A percentile compares a stretch with the other conserved stretches of the same genome.
Evolutionary conservation across 2,329 filamentous ascomycete genomes (phyloP).

Genomic region (Clonostachys rhizophaga): DNA sequence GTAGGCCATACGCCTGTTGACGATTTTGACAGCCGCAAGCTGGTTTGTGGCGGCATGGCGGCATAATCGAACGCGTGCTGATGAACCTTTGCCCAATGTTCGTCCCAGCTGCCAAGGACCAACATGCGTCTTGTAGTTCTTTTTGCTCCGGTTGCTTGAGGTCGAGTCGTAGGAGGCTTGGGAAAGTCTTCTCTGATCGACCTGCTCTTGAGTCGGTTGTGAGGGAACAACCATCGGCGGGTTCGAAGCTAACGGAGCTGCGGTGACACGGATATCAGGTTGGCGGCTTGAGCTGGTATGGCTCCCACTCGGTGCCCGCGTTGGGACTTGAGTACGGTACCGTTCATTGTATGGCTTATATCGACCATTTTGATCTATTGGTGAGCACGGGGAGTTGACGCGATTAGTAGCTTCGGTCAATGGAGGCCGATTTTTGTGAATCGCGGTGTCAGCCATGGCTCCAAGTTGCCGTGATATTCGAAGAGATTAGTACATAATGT

Average conservation of each 20-base stretch:
- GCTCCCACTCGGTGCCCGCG: background rate
- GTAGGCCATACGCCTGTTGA: constrained; percentile 76
- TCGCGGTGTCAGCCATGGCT: constrained; percentile 23
- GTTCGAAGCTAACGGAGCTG: constrained; percentile 3
- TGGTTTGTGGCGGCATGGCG: constrained; percentile 76
- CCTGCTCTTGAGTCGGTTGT: constrained; percentile 18
- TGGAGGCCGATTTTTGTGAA: constrained; percentile 28
- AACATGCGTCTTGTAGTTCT: constrained; percentile 66
- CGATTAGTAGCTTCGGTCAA: constrained; percentile 42
- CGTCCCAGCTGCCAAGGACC: constrained; percentile 92
- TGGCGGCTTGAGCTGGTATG: background rate
- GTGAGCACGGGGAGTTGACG: constrained; percentile 32
- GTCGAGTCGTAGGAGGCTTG: constrained; percentile 34
- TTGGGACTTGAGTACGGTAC: background rate
- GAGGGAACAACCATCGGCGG: constrained; percentile 13
- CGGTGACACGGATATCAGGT: background rate
- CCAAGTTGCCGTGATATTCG: background rate
- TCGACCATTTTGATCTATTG: constrained; percentile 14
- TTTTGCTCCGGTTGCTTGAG: constrained; percentile 30
- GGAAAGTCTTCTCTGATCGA: constrained; percentile 29
- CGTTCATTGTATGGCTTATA: constrained; percentile 20
- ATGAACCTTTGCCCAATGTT: constrained; percentile 85
- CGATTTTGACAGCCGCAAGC: constrained; percentile 90
- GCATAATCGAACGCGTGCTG: constrained; percentile 80
- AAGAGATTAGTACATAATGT: no score